Evolutionary conservation across 1,139 yeast genomes (phyloP), one percentile per base, ranked within the genome.

Genomic region (Scheffersomyces stambukii): DNA sequence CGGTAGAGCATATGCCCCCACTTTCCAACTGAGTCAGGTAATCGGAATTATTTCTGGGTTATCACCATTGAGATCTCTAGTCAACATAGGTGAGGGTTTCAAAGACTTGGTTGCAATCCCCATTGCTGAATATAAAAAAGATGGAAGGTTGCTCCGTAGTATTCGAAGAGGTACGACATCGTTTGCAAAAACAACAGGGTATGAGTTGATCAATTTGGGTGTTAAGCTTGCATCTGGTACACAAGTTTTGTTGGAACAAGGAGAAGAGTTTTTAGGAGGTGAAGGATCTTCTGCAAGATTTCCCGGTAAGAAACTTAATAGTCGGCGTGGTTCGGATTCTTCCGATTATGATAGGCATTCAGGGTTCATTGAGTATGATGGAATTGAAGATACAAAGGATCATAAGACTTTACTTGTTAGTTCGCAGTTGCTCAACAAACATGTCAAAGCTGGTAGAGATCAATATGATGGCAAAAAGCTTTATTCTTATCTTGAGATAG

Each of bases 191-290:
- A 79, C 81, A 8, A 82, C 97, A 0, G 77, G 95, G 2, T 81
- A 80, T 35, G 96, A 89, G 51, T 55, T 89, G 21, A 64, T 89
- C 24, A 80, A 81, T 43, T 61, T 91, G 29, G 96, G 96, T 0
- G 94, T 84, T 0, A 85, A 82, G 45, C 51, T 89, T 20, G 93
- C 95, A 2, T 81, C 89, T 4, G 96, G 96, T 0, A 85, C 96
- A 0, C 96, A 88, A 49, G 77, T 79, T 0, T 55, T 85, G 7
- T 59, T 89, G 29, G 96, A 88, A 43, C 77, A 74, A 35, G 81
- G 94, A 0, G 97, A 89, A 49, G 81, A 77, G 37, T 69, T 71
- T 4, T 58, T 83, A 32, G 89, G 89, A 3, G 89, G 89, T 2
- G 67, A 66, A 36, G 88, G 88, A 0, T 55, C 77, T 0, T 50